Base-by-base conservation (phyloP, 164 flowering plant genomes). In the Platanus orientalis region DNA sequence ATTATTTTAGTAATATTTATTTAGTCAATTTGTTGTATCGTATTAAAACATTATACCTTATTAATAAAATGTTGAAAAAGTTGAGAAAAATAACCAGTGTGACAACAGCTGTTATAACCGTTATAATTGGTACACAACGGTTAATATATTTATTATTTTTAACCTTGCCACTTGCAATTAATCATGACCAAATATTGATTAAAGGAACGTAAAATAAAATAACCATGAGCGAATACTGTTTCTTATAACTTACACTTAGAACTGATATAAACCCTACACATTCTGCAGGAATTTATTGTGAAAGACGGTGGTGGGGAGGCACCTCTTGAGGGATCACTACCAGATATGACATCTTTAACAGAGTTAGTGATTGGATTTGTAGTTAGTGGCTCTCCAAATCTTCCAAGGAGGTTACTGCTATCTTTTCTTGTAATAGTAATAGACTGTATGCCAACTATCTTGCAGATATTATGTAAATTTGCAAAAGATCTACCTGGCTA, bases 261-360 rank as follows among this genome's bases (percentile, higher is more conserved):
- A 34, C 34, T 53, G 6, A 14, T 63, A 39, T 58, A 29, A 55
- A 10, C 50, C 0, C 19, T 55, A 47, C 56, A 42, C 49, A 25
- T 54, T 23, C 24, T 61, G 65, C 76, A 95, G 99, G 97, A 95
- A 71, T 95, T 92, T 62, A 83, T 92, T 63, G 79, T 76, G 51
- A 85, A 86, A 78, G 96, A 95, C 83, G 97, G 99, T 47, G 79
- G 70, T 70, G 97, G 97, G 36, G 99, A 95, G 79, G 79, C 82
- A 63, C 99, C 97, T 6, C 88, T 95, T 49, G 99, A 95, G 73
- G 99, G 99, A 69, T 84, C 91, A 48, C 82, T 95, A 58, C 97
- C 97, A 12, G 99, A 95, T 73, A 95, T 95, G 99, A 92, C 97
- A 68, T 92, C 99, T 67, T 92, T 85, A 60, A 95, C 99, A 36